A percentile compares a stretch with the other conserved stretches of the same genome.
Conservation (phyloP, 179 eudicot genomes). For the Silene coronaria region DNA sequence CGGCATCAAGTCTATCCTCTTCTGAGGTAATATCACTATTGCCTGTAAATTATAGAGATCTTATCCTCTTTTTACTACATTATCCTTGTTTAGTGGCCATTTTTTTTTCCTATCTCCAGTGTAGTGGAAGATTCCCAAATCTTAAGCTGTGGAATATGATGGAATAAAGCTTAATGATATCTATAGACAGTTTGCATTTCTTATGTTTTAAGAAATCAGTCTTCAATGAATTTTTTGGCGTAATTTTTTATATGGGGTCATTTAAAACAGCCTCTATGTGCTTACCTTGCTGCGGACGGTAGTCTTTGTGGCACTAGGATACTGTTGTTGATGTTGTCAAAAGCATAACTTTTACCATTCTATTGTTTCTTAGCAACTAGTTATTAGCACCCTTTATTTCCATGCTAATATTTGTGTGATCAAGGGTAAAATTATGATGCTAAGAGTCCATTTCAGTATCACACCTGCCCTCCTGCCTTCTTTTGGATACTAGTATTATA, state of each 20-base stretch:
- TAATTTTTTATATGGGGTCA: background rate
- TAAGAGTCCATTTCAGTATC: background rate
- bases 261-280: background rate
- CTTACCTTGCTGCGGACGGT: background rate
- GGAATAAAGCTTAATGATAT: background rate
- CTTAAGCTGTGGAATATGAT: background rate
- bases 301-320: background rate
- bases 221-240: background rate
- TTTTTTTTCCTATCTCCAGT: background rate
- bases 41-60: background rate
- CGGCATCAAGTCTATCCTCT: conserved; percentile 86
- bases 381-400: background rate
- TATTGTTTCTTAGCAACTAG: background rate
- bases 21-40: conserved; percentile 61
- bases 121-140: background rate
- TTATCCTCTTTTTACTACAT: background rate
- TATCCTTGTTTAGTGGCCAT: background rate
- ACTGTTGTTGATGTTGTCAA: background rate
- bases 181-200: background rate
- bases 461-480: background rate
- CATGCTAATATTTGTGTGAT: background rate
- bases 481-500: conserved; percentile 3
- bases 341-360: conserved; percentile 1
- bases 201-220: background rate
- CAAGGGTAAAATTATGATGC: conserved; percentile 7